Base-by-base conservation (phyloP, 2,329 filamentous ascomycete genomes). In the Fusarium beomiforme region DNA sequence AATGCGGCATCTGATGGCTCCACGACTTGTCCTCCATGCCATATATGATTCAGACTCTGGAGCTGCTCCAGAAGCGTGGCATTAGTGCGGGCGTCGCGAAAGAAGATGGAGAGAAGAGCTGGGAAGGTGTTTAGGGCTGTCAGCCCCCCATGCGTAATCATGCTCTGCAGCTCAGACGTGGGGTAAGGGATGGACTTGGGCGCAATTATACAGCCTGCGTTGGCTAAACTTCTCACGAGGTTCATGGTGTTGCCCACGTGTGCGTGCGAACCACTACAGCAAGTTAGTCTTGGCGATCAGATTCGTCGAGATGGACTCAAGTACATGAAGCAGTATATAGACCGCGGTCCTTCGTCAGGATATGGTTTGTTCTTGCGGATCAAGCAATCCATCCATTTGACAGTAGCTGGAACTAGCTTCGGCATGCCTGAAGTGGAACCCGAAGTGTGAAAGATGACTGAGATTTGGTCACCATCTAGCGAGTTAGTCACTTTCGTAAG, bases 361-460 rank as follows among this genome's bases (percentile, higher is more conserved):
- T 10, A n/a, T 21, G n/a, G 26, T 0, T 21, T 34, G 2, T 66
- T 41, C 37, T 66, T 66, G 2, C 63, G 61, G 23, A 66, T 66
- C 17, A 66, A 50, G 3, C 51, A 66, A 12, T 66, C 63, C 9
- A 66, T 10, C 51, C 63, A 66, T 3, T 9, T 64, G 7, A 65
- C 53, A 11, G 63, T 51, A 2, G 44, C 16, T 1, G 63, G 63
- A 11, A 66, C 63, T 1, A 66, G 29, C 9, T 66, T 66, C 0
- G 63, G 63, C 5, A 66, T 33, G 3, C 61, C 61, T 3, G 63
- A 66, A 4, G 61, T 66, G 6, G 63, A 66, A 4, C 63, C 62
- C 0, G 63, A 66, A 0, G 61, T 66, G 10, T 66, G 63, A 1
- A 66, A 66, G 6, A 66, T 46, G 5, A 42, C 14, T 1, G 41